A percentile compares a stretch with the other conserved stretches of the same genome.
phyloP scores from a whole-genome alignment of 768 basidiomycete genomes.

The Gelatoporia subvermispora region DNA sequence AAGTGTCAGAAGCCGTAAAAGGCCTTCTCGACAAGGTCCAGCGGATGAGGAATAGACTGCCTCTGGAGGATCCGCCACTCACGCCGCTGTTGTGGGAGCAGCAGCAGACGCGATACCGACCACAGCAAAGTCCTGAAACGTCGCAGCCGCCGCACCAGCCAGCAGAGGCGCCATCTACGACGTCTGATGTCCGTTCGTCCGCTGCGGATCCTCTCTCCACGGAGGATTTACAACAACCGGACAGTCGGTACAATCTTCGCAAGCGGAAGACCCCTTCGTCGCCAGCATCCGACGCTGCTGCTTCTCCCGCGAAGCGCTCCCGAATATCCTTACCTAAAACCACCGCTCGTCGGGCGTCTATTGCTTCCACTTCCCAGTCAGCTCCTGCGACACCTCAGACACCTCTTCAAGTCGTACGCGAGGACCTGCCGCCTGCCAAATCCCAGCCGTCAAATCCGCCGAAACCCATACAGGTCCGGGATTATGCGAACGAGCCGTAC shows the following conservation, averaged over 20 bases:
- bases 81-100: too few species aligned
- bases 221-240: too few species aligned
- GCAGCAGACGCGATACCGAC: background rate
- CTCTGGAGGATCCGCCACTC: background rate
- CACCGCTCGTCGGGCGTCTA: too few species aligned
- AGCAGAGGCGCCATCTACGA: too few species aligned
- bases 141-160: background rate
- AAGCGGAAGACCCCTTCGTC: background rate
- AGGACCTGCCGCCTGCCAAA: background rate
- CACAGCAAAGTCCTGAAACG: background rate
- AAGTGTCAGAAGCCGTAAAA: conserved; percentile 10
- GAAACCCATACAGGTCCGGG: conserved; percentile 14
- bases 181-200: too few species aligned
- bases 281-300: background rate
- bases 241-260: background rate
- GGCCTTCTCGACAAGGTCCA: background rate
- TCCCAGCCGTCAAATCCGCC: background rate
- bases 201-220: too few species aligned
- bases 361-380: too few species aligned
- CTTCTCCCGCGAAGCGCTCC: background rate
- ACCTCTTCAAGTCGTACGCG: background rate
- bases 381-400: too few species aligned
- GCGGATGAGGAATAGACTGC: background rate
- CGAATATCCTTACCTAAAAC: background rate
- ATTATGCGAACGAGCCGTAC: conserved; percentile 22